A percentile compares a stretch with the other conserved stretches of the same genome.
phyloP scores from a whole-genome alignment of 768 basidiomycete species.

The Heimioporus sp. region DNA sequence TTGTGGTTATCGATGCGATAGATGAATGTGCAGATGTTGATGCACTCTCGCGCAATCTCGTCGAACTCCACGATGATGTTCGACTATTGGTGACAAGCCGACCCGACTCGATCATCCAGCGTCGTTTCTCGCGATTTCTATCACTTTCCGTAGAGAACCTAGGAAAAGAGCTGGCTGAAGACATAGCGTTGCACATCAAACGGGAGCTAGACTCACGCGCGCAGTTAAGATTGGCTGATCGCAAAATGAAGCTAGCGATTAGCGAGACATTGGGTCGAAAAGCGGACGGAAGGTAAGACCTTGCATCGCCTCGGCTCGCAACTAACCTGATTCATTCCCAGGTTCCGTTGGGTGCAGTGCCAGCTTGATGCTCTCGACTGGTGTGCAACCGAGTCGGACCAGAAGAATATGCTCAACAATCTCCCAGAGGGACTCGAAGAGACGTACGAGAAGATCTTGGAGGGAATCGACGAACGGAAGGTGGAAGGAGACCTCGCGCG shows the following conservation, averaged over 20 bases:
- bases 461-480: background rate
- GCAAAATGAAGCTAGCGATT: background rate
- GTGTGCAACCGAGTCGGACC: background rate
- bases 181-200: background rate
- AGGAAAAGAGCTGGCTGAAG: background rate
- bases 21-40: background rate
- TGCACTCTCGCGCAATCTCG: background rate
- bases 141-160: background rate
- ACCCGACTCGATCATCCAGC: background rate
- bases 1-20: slow-evolving; percentile 1
- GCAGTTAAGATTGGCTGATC: background rate
- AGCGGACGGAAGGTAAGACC: background rate
- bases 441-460: background rate
- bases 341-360: background rate
- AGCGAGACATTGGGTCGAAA: background rate
- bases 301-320: background rate
- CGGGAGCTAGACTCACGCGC: background rate
- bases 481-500: background rate
- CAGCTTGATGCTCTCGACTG: background rate
- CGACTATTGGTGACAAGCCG: background rate
- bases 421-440: background rate
- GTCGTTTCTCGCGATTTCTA: background rate
- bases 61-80: background rate
- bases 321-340: background rate
- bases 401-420: background rate